These are phyloP conservation scores for Nevesoporus exiguus DNA, from an alignment of 768 basidiomycete genomes.

Conservation along the genomic window DNA sequence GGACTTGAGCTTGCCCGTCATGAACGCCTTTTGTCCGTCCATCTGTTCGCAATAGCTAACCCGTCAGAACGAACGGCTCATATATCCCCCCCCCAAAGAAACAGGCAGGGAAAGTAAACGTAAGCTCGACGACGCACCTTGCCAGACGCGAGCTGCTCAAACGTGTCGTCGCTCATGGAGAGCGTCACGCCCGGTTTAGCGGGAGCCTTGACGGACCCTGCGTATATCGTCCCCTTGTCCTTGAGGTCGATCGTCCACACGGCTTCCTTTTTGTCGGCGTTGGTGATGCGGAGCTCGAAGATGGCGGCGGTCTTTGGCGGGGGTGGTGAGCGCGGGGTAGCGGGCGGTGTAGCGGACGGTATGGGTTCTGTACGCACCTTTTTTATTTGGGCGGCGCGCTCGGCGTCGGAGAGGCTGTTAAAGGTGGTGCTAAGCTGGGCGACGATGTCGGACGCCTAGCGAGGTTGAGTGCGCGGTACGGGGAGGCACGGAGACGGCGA, in stretches of 20 bases:
- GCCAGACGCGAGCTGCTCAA: conserved; percentile 65
- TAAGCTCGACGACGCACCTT: conserved; percentile 45
- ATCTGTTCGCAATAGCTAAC: conserved; percentile 39
- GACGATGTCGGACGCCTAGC: conserved; percentile 67
- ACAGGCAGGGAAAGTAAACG: too few relatives aligned
- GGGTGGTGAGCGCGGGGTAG: too few relatives aligned
- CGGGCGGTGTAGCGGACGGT: neutral
- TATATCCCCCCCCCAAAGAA: too few relatives aligned
- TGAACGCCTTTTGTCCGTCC: conserved; percentile 93
- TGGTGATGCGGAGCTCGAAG: conserved; percentile 81
- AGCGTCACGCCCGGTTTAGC: conserved; percentile 83
- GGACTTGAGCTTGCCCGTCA: conserved; percentile 92
- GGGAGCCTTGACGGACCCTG: conserved; percentile 46
- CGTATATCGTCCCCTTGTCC: conserved; percentile 72
- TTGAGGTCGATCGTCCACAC: conserved; percentile 94
- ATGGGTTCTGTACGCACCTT: conserved; percentile 48
- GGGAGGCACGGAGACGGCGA: too few relatives aligned
- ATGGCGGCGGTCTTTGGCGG: conserved; percentile 71
- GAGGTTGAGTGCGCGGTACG: neutral
- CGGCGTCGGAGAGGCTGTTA: conserved; percentile 49
- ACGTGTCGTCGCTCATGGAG: conserved; percentile 71
- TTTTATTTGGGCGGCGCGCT: conserved; percentile 69
- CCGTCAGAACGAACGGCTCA: too few relatives aligned
- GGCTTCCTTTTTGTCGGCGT: conserved; percentile 63
- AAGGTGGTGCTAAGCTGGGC: conserved; percentile 51